Base-by-base conservation (phyloP, 257 asterid genomes). In the Scutellaria minor region DNA sequence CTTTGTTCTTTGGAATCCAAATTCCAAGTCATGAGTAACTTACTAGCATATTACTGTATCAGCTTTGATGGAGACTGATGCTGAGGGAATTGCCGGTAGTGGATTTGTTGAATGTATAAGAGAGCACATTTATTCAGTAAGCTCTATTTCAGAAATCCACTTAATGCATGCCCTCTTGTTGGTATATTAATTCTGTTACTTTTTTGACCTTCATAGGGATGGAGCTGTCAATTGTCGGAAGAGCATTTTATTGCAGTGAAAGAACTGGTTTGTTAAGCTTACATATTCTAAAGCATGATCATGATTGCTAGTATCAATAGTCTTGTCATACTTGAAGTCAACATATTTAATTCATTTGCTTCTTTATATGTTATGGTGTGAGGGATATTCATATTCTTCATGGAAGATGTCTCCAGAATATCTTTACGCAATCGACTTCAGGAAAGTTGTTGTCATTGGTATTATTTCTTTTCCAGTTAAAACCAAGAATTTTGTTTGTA, bases 1-100 rank as follows among this genome's bases (percentile, higher is more conserved):
- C 60, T 58, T 68, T 72, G 53, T 68, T 75, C 68, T 50, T 39
- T 67, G 64, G 60, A 41, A 59, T 70, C 59, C 62, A 79, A 53
- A 41, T 55, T 70, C 59, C 62, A 79, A 53, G 70, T 75, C 41
- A 72, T 53, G 62, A 39, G 37, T 71, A 42, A 51, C 82, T 77
- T 50, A 75, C 65, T 68, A 71, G 71, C 62, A 60, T 58, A 73
- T 66, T 64, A 7, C 69, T 75, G 66, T 78, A 47, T 75, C 94
- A 92, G 98, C 97, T 80, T 81, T 93, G 74, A 89, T 93, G 9
- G 98, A 93, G 85, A 91, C 96, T 50, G 98, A 93, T 82, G 98
- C 98, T 74, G 98, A 91, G 83, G 98, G 98, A 67, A 93, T 91
- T 83, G 98, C 97, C 7, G 98, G 98, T 66, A 93, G 98, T 84